Conservation (phyloP, 1,284 basidiomycete genomes). For the Volvariella surrecta region DNA sequence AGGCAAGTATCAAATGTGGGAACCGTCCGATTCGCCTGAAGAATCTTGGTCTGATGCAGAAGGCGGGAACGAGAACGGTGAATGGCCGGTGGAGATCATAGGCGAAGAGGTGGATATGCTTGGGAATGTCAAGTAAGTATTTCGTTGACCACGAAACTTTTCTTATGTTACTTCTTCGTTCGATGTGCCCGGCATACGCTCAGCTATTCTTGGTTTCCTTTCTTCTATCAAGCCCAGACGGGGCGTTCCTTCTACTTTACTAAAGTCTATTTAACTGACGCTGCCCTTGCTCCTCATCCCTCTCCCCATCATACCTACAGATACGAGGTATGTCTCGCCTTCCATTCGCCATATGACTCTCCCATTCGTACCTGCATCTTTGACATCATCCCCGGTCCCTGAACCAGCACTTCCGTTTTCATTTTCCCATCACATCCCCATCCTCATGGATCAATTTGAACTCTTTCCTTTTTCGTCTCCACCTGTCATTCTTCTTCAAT, state of each 20-base stretch:
- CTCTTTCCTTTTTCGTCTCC: background rate
- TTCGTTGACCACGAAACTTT: background rate
- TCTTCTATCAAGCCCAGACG: too few species aligned
- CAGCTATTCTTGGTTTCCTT: background rate
- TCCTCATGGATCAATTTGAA: too few species aligned
- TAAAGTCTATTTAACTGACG: background rate
- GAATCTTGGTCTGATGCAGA: conserved; percentile 20
- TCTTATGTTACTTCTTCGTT: background rate
- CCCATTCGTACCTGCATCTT: too few species aligned
- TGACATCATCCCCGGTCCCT: too few species aligned
- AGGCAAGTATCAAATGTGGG: conserved; percentile 13
- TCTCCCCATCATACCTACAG: conserved; percentile 1
- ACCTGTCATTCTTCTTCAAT: background rate
- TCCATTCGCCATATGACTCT: too few species aligned
- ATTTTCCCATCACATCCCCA: too few species aligned
- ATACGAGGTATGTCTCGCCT: conserved; percentile 16
- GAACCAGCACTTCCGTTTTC: too few species aligned
- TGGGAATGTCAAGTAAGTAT: conserved; percentile 21
- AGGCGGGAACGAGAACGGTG: conserved; percentile 18
- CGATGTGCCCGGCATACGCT: background rate
- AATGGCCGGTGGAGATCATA: conserved; percentile 25
- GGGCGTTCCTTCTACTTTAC: background rate
- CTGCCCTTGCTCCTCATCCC: too few species aligned
- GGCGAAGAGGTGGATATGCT: conserved; percentile 26
- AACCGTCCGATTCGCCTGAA: conserved; percentile 17